These are phyloP conservation scores for Pseudovirgaria hyperparasitica DNA, from an alignment of 2,329 filamentous ascomycete genomes.

Conservation along the genomic window DNA sequence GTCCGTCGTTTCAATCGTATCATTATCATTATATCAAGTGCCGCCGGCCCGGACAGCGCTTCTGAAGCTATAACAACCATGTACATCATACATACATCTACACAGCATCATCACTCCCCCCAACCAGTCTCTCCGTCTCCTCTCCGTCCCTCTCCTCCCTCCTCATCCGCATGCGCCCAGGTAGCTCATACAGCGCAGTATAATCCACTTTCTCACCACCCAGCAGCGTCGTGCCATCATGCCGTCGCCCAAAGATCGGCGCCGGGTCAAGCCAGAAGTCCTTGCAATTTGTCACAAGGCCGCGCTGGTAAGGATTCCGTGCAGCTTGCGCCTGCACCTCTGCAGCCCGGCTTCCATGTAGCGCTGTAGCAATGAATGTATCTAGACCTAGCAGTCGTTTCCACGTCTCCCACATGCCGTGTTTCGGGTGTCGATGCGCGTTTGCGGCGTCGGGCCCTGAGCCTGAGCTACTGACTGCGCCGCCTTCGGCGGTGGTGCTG, in stretches of 20 bases:
- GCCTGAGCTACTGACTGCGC: conserved; percentile 41
- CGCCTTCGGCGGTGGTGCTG: conserved; percentile 32
- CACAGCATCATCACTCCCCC: conserved; percentile 50
- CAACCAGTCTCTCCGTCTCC: conserved; percentile 21
- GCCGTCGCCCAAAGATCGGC: conserved; percentile 62
- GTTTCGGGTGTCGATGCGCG: conserved; percentile 36
- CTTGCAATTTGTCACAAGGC: conserved; percentile 75
- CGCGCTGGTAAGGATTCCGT: conserved; percentile 61
- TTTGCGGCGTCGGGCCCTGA: conserved; percentile 44
- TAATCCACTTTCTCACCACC: conserved; percentile 77
- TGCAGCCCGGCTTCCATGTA: conserved; percentile 52
- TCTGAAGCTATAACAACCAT: too few species aligned
- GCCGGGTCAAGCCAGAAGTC: conserved; percentile 95
- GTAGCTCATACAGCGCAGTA: conserved; percentile 77
- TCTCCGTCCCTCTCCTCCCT: conserved; percentile 11
- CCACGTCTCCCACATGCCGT: conserved; percentile 66
- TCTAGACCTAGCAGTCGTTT: conserved; percentile 79
- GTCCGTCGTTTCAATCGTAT: too few species aligned
- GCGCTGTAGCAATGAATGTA: conserved; percentile 82
- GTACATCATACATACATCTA: conserved; percentile 43
- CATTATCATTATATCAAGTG: too few species aligned
- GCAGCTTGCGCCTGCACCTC: conserved; percentile 33
- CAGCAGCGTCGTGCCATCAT: conserved; percentile 62
- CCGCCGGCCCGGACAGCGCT: too few species aligned
- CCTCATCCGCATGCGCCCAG: conserved; percentile 50